Evolutionary conservation across 163 green algal genomes (phyloP), one percentile per base, ranked within the genome.

Genomic region (Prototheca stagnorum): DNA sequence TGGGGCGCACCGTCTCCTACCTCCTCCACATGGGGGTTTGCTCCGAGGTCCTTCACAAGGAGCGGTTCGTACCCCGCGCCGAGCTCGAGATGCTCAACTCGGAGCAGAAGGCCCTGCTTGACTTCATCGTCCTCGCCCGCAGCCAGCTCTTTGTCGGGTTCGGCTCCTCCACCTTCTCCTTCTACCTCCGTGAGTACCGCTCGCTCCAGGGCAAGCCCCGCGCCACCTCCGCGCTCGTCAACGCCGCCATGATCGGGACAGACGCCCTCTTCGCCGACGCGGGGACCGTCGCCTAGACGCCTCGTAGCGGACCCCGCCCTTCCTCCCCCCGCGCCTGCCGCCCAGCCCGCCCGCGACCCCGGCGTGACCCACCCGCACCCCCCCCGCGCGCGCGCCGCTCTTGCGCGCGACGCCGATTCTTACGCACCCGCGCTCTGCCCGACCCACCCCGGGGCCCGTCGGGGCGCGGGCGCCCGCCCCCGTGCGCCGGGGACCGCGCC

Each of bases 91-190:
- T 21, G n/a, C 53, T 82, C 21, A 80, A 77, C 48, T 72, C 68
- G 15, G 75, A 85, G 65, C 75, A 85, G 46, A 66, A 77, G 56
- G 75, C 75, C 6, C 59, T 82, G 24, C 40, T 85, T 35, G 75
- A 85, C 44, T 82, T 85, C 42, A 29, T 85, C 25, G 75, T 85
- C 36, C 56, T 85, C 35, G 58, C 72, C 1, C 57, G 64, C 8
- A 54, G 53, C 36, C 46, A 67, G 11, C 62, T 47, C 25, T 85
- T 82, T 67, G 75, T 79, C 5, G 75, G 75, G 11, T 74, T 85
- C 53, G 75, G 75, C 2, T 77, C 62, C 15, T 79, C 67, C 45
- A 85, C 75, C 8, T 85, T 85, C 39, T 73, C 54, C 9, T 75
- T 77, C 35, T 85, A 79, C 59, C 54, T 85, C 36, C 56, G 67